Evolutionary conservation across 2,329 filamentous ascomycete genomes (phyloP), one percentile per base, ranked within the genome.

Genomic region (Fusarium longipes): DNA sequence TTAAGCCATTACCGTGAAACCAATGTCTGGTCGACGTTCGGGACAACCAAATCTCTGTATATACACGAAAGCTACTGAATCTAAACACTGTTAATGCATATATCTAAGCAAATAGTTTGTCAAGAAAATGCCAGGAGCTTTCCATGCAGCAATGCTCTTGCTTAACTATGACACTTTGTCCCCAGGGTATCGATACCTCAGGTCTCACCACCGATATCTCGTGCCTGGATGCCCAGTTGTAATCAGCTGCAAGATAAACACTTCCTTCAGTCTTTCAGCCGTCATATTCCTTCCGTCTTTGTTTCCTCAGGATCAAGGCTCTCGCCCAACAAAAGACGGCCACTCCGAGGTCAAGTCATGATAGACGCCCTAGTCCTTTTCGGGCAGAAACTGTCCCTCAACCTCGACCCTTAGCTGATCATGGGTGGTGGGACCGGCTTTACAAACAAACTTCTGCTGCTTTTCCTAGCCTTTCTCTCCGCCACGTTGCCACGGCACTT

Each of bases 401-500:
- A 62, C 18, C 39, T 63, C 32, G 42, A 38, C 35, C 54, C 48
- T 52, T 53, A 39, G 50, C 39, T 63, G 42, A 47, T 67, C 27
- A 53, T 54, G 57, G 53, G 22, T 57, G 57, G 66, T 66, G 67
- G 66, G 61, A 55, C 60, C 65, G 58, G 57, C 58, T 64, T 57
- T 48, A 57, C 51, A 43, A 57, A 45, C 44, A 53, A 49, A 47
- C 44, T n/a, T n/a, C n/a, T 50, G 54, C 71, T 71, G 53, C 70
- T 65, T 72, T 72, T 74, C 68, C 60, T 55, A 65, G 67, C 57
- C 67, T 47, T 38, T 65, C 55, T 58, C 62, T 66, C 61, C 62
- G 68, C 65, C 70, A 75, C 73, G 70, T 76, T 72, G 75, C 61
- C 63, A 72, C 64, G 51, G 63, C 67, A 68, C 66, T 65, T 73